Base-by-base conservation (phyloP, 2,329 filamentous ascomycete species). In the Hirsutella rhossiliensis region DNA sequence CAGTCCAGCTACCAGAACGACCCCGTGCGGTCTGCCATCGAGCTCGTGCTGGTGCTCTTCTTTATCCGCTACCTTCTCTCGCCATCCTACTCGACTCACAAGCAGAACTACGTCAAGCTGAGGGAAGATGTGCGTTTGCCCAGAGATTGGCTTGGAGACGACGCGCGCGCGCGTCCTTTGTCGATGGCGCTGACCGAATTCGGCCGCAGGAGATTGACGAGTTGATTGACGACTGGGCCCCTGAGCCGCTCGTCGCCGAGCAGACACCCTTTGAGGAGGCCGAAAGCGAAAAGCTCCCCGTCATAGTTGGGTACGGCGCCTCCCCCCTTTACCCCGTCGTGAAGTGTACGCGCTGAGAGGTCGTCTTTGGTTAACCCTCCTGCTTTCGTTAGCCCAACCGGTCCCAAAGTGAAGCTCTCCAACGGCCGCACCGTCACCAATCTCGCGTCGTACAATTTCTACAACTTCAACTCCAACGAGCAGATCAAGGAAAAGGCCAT, bases 1-100 rank as follows among this genome's bases (percentile, higher is more conserved):
- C 87, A 87, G 63, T 95, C 88, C 46, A 95, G 88, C 62, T 97
- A 98, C 69, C 92, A 98, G 68, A 84, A 98, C 61, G 92, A 98
- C 57, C 92, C 92, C 11, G 80, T 97, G 45, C 84, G 94, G 43
- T 94, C 87, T 43, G 87, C 87, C 34, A 87, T 98, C 53, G 92
- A 98, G 66, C 72, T 98, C 42, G 81, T 97, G 52, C 74, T 98
- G 47, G 86, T 98, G 54, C 78, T 98, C 44, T 98, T 98, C 68
- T 94, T 94, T 50, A 84, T 98, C 46, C 80, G 89, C 50, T 98
- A 98, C 63, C 73, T 98, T 44, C 73, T 97, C 48, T 84, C 88
- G 48, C 89, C 90, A 0, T 88, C 87, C 43, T 98, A 98, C 66
- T 87, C 87, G 51, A 96, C 89, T 15, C 80, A 85, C 59, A 90